A percentile compares a stretch with the other conserved stretches of the same genome.
Evolutionary conservation across 495 filamentous ascomycete species (phyloP).

Genomic region (Lophiotrema nucula): DNA sequence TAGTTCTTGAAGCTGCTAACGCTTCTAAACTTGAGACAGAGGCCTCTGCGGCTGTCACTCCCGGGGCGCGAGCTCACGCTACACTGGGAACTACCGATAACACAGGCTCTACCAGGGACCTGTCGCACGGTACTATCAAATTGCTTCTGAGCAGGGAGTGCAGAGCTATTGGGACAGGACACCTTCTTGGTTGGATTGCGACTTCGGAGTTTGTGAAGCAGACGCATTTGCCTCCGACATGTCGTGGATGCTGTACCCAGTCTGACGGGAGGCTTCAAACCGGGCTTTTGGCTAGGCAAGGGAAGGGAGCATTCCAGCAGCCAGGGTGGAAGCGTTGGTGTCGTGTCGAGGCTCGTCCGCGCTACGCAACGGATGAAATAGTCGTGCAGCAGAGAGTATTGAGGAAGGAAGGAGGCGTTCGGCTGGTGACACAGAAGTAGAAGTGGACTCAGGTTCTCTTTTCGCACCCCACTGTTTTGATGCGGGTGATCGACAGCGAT

Average conservation of each 20-base stretch:
- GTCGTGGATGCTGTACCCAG: constrained; percentile 20
- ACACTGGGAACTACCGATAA: neutral
- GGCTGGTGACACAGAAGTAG: constrained; percentile 11
- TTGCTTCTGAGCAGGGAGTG: constrained; percentile 13
- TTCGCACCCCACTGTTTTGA: constrained; percentile 4
- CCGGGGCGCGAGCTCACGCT: constrained; percentile 13
- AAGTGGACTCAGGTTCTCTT: neutral
- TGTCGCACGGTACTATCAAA: constrained; percentile 9
- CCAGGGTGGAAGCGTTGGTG: constrained; percentile 15
- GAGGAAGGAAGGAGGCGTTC: constrained; percentile 8
- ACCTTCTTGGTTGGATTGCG: no score
- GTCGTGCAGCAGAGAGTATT: neutral
- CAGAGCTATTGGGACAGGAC: constrained; percentile 16
- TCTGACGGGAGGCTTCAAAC: constrained; percentile 25
- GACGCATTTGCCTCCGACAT: constrained; percentile 16
- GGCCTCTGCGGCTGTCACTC: constrained; percentile 24
- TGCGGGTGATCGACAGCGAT: constrained; percentile 26
- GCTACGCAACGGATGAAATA: neutral
- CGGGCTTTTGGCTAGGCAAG: constrained; percentile 25
- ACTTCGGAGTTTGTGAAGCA: constrained; percentile 14
- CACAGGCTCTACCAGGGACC: constrained; percentile 11
- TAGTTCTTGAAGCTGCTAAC: no score
- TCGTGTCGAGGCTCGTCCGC: no score
- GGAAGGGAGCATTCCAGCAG: constrained; percentile 12
- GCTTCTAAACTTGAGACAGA: constrained; percentile 11